Evolutionary conservation across 1,139 yeast genomes (phyloP), one percentile per base, ranked within the genome.

Genomic region (Hyphopichia fennica): DNA sequence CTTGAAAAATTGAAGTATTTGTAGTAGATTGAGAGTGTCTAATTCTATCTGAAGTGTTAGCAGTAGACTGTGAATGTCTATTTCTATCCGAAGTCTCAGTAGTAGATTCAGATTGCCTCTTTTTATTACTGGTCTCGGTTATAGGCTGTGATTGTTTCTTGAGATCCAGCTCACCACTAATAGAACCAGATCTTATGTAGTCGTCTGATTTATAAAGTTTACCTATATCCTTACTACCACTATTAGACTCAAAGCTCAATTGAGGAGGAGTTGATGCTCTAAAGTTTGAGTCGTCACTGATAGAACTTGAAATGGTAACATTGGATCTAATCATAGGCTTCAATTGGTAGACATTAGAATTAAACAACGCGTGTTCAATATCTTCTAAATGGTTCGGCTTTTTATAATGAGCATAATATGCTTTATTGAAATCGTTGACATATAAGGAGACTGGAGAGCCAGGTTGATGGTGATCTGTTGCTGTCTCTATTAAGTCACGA

Each of bases 291-390:
- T 29, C 22, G 16, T 28, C 37, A 19, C 15, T 28, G 11, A 52
- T 48, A 1, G 58, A 47, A 9, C 47, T 39, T 1, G 59, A 51
- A 23, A 57, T 50, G 0, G 73, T 67, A 1, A 55, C 65, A 14
- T 54, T 58, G 3, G 74, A 68, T 35, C 71, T 48, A 39, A 53
- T 58, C 44, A 64, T 52, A 6, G 74, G 75, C 41, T 55, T 58
- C 39, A 68, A 57, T 42, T 61, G 63, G 45, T 59, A 65, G 14
- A 54, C 49, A 28, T 52, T 50, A 17, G 63, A 55, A 31, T 50
- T 54, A 35, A 56, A 52, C 7, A 58, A 41, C 1, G 53, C 38
- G 10, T 46, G 40, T 29, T 49, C 53, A 8, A 45, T 35, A 13
- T 45, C 46, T 10, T 28, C 41, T 14, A 40, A 42, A 16, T 28